Base-by-base conservation (phyloP, 1,139 yeast genomes). In the Candida neerlandica region DNA sequence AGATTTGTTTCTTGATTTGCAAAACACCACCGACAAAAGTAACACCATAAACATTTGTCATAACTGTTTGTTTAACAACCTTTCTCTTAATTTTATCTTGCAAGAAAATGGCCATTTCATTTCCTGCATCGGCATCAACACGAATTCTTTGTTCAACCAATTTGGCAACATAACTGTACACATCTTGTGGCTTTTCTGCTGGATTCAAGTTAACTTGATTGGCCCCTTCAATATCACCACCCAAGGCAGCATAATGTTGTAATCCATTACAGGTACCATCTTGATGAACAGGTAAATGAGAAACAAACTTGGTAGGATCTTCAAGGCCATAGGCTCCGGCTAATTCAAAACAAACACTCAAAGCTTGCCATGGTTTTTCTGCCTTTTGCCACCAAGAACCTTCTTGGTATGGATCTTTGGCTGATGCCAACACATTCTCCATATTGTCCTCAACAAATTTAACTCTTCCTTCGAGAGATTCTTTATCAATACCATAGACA, bases 11-110 rank as follows among this genome's bases (percentile, higher is more conserved):
- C 51, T 79, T 80, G 60, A 94, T 90, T 71, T 94, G 99, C 4
- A 85, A 86, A 26, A 90, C 81, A 0, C 98, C 99, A 16, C 99
- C 99, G 54, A 90, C 81, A 65, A 82, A 90, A 0, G 99, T 94
- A 11, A 94, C 99, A 59, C 99, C 99, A 64, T 95, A 94, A 41
- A 94, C 99, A 61, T 91, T 92, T 1, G 99, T 94, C 99, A 94
- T 94, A 29, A 94, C 99, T 0, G 99, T 90, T 67, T 94, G 98
- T 66, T 94, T 94, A 44, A 94, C 96, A 44, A 94, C 86, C 65
- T 92, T 92, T 61, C 99, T 81, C 21, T 86, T 80, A 53, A 94
- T 81, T 56, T 83, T 80, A 48, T 86, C 89, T 52, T 79, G 74
- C 26, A 85, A 70, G 48, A 74, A 68, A 11, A 65, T 54, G 0